These are phyloP conservation scores for Starmerella davenportii DNA, from an alignment of 805 yeast species.

Conservation along the genomic window DNA sequence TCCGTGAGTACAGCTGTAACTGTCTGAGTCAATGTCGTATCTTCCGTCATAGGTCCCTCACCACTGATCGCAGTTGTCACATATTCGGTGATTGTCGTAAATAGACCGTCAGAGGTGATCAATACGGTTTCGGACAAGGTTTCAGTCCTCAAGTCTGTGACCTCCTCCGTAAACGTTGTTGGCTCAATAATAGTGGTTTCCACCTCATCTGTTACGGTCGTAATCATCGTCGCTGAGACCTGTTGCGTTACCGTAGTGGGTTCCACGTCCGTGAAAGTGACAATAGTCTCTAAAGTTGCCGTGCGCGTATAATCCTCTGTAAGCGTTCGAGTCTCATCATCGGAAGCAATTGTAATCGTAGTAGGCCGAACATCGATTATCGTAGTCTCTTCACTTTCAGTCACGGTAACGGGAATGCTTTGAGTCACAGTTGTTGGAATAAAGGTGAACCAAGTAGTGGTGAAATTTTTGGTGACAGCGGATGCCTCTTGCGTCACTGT, in stretches of 20 bases:
- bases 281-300: background rate
- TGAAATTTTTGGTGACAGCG: background rate
- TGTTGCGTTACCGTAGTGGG: background rate
- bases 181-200: no score
- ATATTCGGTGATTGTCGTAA: no score
- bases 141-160: no score
- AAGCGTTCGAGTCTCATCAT: background rate
- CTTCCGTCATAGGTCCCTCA: no score
- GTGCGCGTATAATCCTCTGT: background rate
- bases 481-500: background rate
- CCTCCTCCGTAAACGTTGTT: no score
- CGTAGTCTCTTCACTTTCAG: background rate
- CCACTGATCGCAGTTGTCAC: no score
- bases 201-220: no score
- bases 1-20: background rate
- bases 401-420: background rate
- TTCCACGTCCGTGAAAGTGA: background rate
- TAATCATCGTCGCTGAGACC: no score
- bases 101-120: no score
- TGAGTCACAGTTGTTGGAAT: background rate
- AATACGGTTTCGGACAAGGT: no score
- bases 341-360: background rate
- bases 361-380: background rate
- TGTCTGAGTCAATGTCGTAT: no score
- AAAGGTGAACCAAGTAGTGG: background rate